A percentile compares a stretch with the other conserved stretches of the same genome.
phyloP scores from a whole-genome alignment of 768 basidiomycete genomes.

The Grammothele lineata region DNA sequence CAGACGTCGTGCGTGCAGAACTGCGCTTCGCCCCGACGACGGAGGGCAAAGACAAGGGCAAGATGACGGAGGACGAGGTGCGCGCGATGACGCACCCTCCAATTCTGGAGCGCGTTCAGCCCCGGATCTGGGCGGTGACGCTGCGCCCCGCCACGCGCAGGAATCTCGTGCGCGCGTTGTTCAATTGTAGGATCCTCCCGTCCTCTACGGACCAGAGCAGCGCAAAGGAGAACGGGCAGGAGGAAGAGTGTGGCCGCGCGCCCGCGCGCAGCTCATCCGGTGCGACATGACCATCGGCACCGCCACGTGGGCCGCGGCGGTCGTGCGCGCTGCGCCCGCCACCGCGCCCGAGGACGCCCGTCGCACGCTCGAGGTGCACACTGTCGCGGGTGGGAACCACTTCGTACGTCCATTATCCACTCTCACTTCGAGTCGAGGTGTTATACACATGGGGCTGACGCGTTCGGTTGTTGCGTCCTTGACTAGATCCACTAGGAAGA shows the following conservation, averaged over 20 bases:
- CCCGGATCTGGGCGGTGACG: conserved; percentile 1
- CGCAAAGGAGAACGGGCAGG: background rate
- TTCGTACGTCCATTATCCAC: background rate
- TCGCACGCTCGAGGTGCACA: background rate
- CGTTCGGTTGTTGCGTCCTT: background rate
- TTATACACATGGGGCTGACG: background rate
- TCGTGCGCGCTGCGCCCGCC: background rate
- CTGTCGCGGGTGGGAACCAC: background rate
- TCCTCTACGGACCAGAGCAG: too few species aligned
- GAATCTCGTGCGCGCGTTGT: conserved; percentile 6
- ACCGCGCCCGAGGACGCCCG: background rate
- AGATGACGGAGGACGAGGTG: conserved; percentile 8
- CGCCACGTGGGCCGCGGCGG: background rate
- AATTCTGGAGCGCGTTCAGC: conserved; percentile 2
- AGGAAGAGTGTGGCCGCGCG: background rate
- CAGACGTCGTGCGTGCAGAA: too few species aligned
- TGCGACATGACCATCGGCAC: background rate
- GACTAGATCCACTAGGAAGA: background rate
- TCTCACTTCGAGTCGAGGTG: too few species aligned
- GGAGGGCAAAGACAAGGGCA: too few species aligned
- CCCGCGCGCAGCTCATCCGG: background rate
- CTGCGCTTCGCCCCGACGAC: conserved; percentile 4
- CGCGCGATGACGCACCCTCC: conserved; percentile 5
- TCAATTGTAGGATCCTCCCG: conserved; percentile 1
- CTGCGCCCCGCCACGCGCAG: background rate